Evolutionary conservation across 2,329 filamentous ascomycete species (phyloP).

Genomic region (Monosporascus sp.): DNA sequence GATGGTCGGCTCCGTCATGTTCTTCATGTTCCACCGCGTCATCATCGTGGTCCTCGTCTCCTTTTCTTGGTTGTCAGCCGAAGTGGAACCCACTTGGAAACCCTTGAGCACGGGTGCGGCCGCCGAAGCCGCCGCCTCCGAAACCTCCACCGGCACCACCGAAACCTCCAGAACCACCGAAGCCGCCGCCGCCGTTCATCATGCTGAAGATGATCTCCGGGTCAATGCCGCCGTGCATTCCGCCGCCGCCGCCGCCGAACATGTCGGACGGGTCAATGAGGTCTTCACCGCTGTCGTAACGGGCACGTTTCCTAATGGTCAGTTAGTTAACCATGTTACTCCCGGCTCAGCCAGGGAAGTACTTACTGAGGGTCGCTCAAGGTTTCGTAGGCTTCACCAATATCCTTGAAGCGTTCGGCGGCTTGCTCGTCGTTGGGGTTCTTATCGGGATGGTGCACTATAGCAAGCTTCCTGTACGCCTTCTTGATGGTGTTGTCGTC

Average conservation of each 20-base stretch:
- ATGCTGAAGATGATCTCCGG: slow-evolving; percentile 78
- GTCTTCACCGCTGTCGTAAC: slow-evolving; percentile 91
- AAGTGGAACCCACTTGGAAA: slow-evolving; percentile 56
- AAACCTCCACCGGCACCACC: slow-evolving; percentile 39
- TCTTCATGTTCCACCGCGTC: slow-evolving; percentile 29
- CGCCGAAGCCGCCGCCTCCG: slow-evolving; percentile 50
- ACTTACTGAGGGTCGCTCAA: slow-evolving; percentile 88
- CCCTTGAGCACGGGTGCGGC: slow-evolving; percentile 34
- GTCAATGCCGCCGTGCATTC: slow-evolving; percentile 58
- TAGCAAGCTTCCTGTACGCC: slow-evolving; percentile 91
- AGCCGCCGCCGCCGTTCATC: slow-evolving; percentile 65
- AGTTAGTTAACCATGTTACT: slow-evolving; percentile 30
- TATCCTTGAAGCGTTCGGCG: slow-evolving; percentile 93
- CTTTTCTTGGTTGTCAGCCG: slow-evolving; percentile 38
- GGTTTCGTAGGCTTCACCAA: slow-evolving; percentile 94
- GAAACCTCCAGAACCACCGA: slow-evolving; percentile 44
- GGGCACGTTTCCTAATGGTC: slow-evolving; percentile 66
- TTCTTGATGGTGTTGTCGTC: slow-evolving; percentile 86
- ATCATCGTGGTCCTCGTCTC: slow-evolving; percentile 24
- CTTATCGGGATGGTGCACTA: slow-evolving; percentile 95
- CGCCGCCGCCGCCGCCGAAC: slow-evolving; percentile 59
- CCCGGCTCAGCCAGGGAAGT: neutral
- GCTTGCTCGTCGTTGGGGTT: slow-evolving; percentile 82
- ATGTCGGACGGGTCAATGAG: slow-evolving; percentile 83
- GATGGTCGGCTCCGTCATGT: slow-evolving; percentile 17